phyloP scores from a whole-genome alignment of 345 rosid genomes.

The Linum trigynum region DNA sequence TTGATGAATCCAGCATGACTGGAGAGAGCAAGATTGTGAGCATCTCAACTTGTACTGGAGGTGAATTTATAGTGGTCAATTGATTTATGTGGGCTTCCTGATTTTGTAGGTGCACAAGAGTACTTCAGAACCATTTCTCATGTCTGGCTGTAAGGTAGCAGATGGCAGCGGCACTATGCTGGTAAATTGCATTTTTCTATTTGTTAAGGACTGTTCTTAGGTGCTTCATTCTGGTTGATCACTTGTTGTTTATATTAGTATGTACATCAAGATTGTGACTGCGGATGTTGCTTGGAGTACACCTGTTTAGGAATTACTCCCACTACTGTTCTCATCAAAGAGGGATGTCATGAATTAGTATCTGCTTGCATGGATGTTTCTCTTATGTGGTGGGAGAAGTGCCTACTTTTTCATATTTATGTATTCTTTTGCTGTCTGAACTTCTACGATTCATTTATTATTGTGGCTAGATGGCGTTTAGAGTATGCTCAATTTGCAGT shows the following conservation, averaged over 20 bases:
- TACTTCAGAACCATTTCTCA: slow-evolving; percentile 7
- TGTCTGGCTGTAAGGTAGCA: slow-evolving; percentile 11
- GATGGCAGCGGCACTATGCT: slow-evolving; percentile 12
- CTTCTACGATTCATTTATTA: no score
- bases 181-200: not conserved
- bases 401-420: no score
- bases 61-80: not conserved
- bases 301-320: no score
- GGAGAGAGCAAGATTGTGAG: slow-evolving; percentile 13
- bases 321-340: no score
- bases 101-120: slow-evolving; percentile 3
- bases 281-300: no score
- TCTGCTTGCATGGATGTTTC: no score
- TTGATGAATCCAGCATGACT: slow-evolving; percentile 12
- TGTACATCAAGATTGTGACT: no score
- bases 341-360: no score
- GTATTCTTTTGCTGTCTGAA: not conserved
- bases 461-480: no score
- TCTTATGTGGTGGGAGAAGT: no score
- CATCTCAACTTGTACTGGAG: not conserved
- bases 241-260: no score
- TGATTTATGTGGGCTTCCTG: not conserved
- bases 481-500: no score
- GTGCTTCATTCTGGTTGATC: not conserved
- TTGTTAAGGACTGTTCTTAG: not conserved